These are phyloP conservation scores for Suhomyces taliae DNA, from an alignment of 1,139 yeast genomes.

Conservation along the genomic window DNA sequence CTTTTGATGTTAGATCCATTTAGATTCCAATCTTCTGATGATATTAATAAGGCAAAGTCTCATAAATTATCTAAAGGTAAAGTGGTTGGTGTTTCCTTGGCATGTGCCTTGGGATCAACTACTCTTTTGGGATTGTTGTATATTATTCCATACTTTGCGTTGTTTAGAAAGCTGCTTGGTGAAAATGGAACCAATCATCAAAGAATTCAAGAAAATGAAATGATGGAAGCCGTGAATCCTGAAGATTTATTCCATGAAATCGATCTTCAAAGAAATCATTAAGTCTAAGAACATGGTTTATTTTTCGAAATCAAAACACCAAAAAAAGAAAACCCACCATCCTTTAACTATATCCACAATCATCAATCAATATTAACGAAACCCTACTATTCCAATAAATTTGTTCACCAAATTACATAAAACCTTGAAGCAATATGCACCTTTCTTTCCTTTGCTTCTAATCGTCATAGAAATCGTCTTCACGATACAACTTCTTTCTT, in stretches of 20 bases:
- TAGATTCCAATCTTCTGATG: constrained; percentile 41
- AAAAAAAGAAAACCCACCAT: too few species aligned
- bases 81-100: constrained; percentile 84
- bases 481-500: not conserved
- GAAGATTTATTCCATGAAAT: constrained; percentile 60
- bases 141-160: constrained; percentile 51
- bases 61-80: constrained; percentile 54
- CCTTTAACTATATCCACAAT: too few species aligned
- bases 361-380: too few species aligned
- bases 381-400: too few species aligned
- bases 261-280: constrained; percentile 41
- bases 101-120: constrained; percentile 83
- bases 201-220: constrained; percentile 65
- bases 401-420: not conserved
- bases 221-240: constrained; percentile 69
- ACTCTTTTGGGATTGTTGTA: constrained; percentile 65
- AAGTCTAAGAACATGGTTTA: not conserved
- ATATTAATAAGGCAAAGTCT: constrained; percentile 20
- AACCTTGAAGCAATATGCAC: not conserved
- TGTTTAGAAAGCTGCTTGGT: constrained; percentile 46
- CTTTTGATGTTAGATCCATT: constrained; percentile 39
- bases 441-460: not conserved
- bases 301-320: too few species aligned
- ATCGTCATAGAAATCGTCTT: not conserved
- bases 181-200: constrained; percentile 29